A percentile compares a stretch with the other conserved stretches of the same genome.
Conservation (phyloP, 2,329 filamentous ascomycete species). For the Scortechinia acanthostroma region DNA sequence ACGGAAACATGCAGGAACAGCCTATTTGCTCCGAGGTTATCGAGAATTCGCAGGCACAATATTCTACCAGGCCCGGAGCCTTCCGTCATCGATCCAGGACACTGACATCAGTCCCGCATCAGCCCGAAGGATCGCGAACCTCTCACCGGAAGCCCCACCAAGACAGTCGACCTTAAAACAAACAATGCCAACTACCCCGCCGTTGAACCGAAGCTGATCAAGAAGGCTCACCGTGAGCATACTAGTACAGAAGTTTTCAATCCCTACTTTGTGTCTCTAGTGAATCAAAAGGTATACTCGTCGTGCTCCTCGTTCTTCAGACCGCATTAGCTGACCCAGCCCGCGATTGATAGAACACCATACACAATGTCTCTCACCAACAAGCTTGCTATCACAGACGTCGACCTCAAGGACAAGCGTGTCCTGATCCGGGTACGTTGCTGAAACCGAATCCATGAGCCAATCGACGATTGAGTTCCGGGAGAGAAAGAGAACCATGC, state of each 20-base stretch:
- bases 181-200: background rate
- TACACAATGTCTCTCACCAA: constrained; percentile 87
- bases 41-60: too few relatives aligned
- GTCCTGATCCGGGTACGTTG: constrained; percentile 86
- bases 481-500: too few relatives aligned
- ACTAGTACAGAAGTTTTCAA: too few relatives aligned
- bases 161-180: too few relatives aligned
- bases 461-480: too few relatives aligned
- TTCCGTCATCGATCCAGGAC: background rate
- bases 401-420: constrained; percentile 96
- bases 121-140: background rate
- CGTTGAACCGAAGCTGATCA: background rate
- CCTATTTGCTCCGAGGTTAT: too few relatives aligned
- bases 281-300: too few relatives aligned
- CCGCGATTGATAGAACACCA: too few relatives aligned
- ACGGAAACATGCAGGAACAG: too few relatives aligned
- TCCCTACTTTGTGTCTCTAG: too few relatives aligned
- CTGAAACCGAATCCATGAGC: constrained; percentile 3
- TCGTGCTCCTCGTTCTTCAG: too few relatives aligned
- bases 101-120: constrained; percentile 1
- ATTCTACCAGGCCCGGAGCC: background rate
- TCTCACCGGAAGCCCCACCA: background rate
- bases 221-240: background rate
- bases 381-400: constrained; percentile 94
- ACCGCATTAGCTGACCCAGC: too few relatives aligned